phyloP scores from a whole-genome alignment of 164 flowering plant genomes.

The Taxillus chinensis region DNA sequence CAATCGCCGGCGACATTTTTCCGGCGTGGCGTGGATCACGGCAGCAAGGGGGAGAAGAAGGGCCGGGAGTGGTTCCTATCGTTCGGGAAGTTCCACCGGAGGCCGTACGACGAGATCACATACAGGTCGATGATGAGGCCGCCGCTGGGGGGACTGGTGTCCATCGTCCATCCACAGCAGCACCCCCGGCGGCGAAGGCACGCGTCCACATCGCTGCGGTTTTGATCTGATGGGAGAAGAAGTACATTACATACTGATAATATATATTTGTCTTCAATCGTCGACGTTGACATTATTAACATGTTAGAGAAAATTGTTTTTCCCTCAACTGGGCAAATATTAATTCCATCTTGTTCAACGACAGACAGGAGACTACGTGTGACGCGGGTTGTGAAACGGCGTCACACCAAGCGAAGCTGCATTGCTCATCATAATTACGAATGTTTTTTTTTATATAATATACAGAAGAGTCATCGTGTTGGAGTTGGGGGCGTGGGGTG shows the following conservation, averaged over 20 bases:
- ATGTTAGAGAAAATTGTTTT: slow-evolving; percentile 2
- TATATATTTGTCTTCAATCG: no score
- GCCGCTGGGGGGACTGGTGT: slow-evolving; percentile 92
- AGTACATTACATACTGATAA: slow-evolving; percentile 10
- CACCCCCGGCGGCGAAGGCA: slow-evolving; percentile 47
- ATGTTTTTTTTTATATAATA: no score
- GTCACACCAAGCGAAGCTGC: background rate
- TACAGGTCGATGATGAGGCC: slow-evolving; percentile 97
- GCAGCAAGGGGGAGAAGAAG: slow-evolving; percentile 40
- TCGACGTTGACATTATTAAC: slow-evolving; percentile 6
- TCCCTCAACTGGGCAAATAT: background rate
- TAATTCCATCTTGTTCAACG: no score
- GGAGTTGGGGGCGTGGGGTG: no score
- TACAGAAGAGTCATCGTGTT: no score
- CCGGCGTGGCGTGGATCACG: slow-evolving; percentile 34
- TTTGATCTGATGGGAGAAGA: slow-evolving; percentile 15
- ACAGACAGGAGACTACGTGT: slow-evolving; percentile 35
- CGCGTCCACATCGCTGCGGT: slow-evolving; percentile 71
- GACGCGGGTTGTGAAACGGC: slow-evolving; percentile 42
- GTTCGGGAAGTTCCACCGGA: slow-evolving; percentile 58
- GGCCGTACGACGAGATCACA: slow-evolving; percentile 88
- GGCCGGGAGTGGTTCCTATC: slow-evolving; percentile 57
- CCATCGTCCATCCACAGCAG: slow-evolving; percentile 65
- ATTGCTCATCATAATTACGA: no score
- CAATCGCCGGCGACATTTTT: slow-evolving; percentile 84